These are phyloP conservation scores for Dendryphion nanum DNA, from an alignment of 2,329 filamentous ascomycete species.

Conservation along the genomic window DNA sequence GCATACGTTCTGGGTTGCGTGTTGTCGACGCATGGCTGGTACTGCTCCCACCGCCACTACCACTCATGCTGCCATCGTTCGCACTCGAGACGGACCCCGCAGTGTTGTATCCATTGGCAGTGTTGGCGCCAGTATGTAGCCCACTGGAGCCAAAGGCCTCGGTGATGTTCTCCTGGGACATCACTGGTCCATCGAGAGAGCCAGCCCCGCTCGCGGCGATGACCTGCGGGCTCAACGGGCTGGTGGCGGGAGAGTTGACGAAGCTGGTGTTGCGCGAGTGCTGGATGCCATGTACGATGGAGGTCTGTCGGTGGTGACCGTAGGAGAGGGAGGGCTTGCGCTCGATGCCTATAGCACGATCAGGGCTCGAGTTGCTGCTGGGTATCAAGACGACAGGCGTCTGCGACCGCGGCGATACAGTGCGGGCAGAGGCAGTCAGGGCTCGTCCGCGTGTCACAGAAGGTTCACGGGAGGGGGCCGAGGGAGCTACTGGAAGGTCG, in stretches of 20 bases:
- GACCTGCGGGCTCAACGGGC: slow-evolving; percentile 83
- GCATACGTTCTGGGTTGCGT: slow-evolving; percentile 46
- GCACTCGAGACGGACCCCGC: slow-evolving; percentile 6
- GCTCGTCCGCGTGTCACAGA: slow-evolving; percentile 47
- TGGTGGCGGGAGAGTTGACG: slow-evolving; percentile 70
- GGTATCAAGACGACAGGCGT: slow-evolving; percentile 38
- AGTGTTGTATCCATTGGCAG: slow-evolving; percentile 13
- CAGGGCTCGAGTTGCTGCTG: slow-evolving; percentile 36
- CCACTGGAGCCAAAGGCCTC: slow-evolving; percentile 36
- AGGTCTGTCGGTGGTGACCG: slow-evolving; percentile 93
- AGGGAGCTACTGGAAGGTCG: slow-evolving; percentile 20
- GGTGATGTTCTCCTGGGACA: slow-evolving; percentile 40
- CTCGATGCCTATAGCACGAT: slow-evolving; percentile 47
- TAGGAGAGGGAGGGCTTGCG: slow-evolving; percentile 59
- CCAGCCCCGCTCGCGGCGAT: slow-evolving; percentile 54
- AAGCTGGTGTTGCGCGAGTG: slow-evolving; percentile 88
- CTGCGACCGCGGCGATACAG: slow-evolving; percentile 45
- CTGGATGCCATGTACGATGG: slow-evolving; percentile 94
- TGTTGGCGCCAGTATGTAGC: slow-evolving; percentile 11
- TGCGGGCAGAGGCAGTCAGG: slow-evolving; percentile 43
- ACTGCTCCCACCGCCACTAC: slow-evolving; percentile 4
- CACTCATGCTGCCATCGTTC: slow-evolving; percentile 13
- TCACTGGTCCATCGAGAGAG: slow-evolving; percentile 39
- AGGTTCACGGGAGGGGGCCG: slow-evolving; percentile 40
- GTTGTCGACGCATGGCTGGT: slow-evolving; percentile 7